Evolutionary conservation across 1,284 basidiomycete genomes (phyloP).

Genomic region (Pseudozyma sp.): DNA sequence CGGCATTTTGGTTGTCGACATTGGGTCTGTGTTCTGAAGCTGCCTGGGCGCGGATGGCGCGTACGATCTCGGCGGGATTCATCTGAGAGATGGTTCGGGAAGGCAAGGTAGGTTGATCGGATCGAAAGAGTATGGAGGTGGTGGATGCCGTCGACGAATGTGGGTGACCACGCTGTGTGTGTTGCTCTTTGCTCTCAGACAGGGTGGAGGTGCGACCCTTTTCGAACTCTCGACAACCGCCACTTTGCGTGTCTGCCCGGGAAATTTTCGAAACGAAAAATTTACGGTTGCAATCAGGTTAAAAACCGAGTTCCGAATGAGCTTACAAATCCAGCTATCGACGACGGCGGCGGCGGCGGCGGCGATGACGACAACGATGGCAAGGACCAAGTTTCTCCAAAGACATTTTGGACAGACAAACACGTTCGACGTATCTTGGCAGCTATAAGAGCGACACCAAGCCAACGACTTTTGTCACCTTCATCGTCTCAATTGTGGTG

Average conservation of each 20-base stretch:
- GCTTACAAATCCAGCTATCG: background rate
- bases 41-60: conserved; percentile 45
- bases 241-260: background rate
- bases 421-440: no score
- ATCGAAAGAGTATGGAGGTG: background rate
- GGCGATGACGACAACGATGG: no score
- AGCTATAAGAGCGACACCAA: no score
- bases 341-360: no score
- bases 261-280: conserved; percentile 1
- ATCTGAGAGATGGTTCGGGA: background rate
- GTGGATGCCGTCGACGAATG: background rate
- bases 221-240: background rate
- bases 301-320: background rate
- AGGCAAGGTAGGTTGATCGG: no score
- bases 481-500: no score
- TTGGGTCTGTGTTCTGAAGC: conserved; percentile 15
- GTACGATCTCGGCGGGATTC: conserved; percentile 43
- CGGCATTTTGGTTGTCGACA: conserved; percentile 53
- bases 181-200: background rate
- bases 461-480: no score
- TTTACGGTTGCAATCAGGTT: background rate
- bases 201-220: conserved; percentile 22
- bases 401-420: no score
- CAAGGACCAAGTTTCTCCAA: no score
- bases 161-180: background rate